Base-by-base conservation (phyloP, 768 basidiomycete genomes). In the Multifurca ochricompacta region DNA sequence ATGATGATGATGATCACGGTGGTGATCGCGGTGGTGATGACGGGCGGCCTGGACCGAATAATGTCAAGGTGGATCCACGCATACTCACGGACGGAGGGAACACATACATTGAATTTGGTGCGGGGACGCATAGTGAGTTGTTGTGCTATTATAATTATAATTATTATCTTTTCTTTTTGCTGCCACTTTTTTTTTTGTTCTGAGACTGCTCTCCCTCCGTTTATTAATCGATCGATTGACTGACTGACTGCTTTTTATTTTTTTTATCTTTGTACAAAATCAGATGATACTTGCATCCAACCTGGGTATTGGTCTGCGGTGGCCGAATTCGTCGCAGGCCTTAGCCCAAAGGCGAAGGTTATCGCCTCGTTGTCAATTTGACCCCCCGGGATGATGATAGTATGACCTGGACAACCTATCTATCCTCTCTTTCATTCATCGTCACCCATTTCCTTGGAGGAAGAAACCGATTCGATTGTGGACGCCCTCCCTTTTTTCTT, bases 231-330 rank as follows among this genome's bases (percentile, higher is more conserved):
- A n/a, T n/a, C n/a, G n/a, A n/a, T n/a, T n/a, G n/a, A n/a, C n/a
- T n/a, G n/a, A n/a, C n/a, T n/a, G n/a, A n/a, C n/a, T n/a, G n/a
- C n/a, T n/a, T n/a, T n/a, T n/a, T n/a, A n/a, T n/a, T n/a, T n/a
- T n/a, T n/a, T n/a, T n/a, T n/a, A n/a, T n/a, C n/a, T n/a, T 10
- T 42, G 3, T 40, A 23, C 10, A 3, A 6, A n/a, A 3, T 10
- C 42, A 69, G 68, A 69, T 47, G 68, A 68, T 51, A 69, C 68
- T 1, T 69, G 66, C 45, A 58, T 67, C 2, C 67, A 68, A 46
- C 55, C 49, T 5, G 67, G 66, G 2, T 69, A 69, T 43, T 69
- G 67, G 67, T 41, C 55, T 18, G 59, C 64, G 2, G 53, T 69
- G 6, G 51, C 55, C 2, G 62, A 65, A 36, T 69, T 69, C 48